A percentile compares a stretch with the other conserved stretches of the same genome.
phyloP scores from a whole-genome alignment of 2,329 filamentous ascomycete genomes.

The Penicillium frequentans region DNA sequence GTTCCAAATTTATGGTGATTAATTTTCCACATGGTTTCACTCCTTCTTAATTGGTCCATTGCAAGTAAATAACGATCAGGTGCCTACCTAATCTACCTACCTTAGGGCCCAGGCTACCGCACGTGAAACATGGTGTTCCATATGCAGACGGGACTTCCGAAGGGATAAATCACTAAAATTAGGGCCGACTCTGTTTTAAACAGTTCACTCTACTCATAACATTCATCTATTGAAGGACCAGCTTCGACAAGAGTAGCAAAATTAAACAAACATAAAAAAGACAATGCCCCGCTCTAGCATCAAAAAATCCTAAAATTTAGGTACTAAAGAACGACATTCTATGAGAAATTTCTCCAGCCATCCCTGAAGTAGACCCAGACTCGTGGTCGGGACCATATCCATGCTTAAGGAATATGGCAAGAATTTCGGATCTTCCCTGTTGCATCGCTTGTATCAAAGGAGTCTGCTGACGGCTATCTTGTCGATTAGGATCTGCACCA shows the following conservation, averaged over 20 bases:
- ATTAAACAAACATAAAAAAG: neutral
- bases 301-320: neutral
- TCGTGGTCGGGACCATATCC: neutral
- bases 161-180: no score
- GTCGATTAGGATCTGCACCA: conserved; percentile 12
- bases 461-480: conserved; percentile 2
- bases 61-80: no score
- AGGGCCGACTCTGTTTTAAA: neutral
- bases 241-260: neutral
- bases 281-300: neutral
- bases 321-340: neutral
- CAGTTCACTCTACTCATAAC: neutral
- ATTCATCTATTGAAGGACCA: neutral
- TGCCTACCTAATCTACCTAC: no score
- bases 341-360: neutral
- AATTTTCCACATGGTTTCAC: no score
- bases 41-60: no score
- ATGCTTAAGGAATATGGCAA: neutral
- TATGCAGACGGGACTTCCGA: no score
- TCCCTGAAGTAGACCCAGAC: neutral
- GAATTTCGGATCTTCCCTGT: neutral
- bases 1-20: no score
- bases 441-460: conserved; percentile 1
- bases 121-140: no score
- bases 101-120: no score